phyloP scores from a whole-genome alignment of 495 filamentous ascomycete genomes.

The Neurospora sp. region DNA sequence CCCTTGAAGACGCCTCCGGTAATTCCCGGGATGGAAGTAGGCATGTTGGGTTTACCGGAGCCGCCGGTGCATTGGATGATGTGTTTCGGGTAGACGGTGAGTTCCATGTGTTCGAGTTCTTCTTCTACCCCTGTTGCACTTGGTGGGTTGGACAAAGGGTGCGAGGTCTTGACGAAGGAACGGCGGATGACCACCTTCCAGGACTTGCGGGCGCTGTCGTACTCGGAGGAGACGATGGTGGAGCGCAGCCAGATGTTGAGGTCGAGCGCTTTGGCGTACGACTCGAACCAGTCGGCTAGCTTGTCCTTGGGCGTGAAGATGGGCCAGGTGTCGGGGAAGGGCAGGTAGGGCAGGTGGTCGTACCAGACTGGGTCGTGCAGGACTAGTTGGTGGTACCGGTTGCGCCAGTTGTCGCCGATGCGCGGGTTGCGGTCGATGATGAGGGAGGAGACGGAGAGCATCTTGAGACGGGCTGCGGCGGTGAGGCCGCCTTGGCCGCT shows the following conservation, averaged over 20 bases:
- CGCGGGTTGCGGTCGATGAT: slow-evolving; percentile 56
- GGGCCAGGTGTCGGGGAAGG: slow-evolving; percentile 59
- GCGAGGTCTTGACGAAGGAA: slow-evolving; percentile 44
- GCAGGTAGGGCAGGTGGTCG: slow-evolving; percentile 65
- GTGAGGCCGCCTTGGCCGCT: slow-evolving; percentile 50
- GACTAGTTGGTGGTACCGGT: slow-evolving; percentile 52
- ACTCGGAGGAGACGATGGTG: slow-evolving; percentile 39
- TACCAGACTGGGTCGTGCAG: slow-evolving; percentile 72
- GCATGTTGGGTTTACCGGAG: slow-evolving; percentile 58
- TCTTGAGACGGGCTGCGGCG: slow-evolving; percentile 59
- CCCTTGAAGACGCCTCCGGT: slow-evolving; percentile 45
- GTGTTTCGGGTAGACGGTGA: slow-evolving; percentile 31
- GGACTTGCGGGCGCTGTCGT: slow-evolving; percentile 39
- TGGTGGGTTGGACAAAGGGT: slow-evolving; percentile 37
- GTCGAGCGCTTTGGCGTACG: slow-evolving; percentile 63
- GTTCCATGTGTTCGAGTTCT: background rate
- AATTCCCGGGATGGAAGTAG: slow-evolving; percentile 48
- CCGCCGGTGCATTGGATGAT: slow-evolving; percentile 66
- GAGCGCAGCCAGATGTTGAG: slow-evolving; percentile 66
- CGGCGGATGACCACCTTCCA: slow-evolving; percentile 56
- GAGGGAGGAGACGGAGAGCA: slow-evolving; percentile 54
- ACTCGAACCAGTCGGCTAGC: slow-evolving; percentile 67
- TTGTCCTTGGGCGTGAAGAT: slow-evolving; percentile 75
- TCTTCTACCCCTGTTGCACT: background rate
- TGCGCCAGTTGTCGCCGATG: slow-evolving; percentile 71